Percentiles rank a stretch among this genome's conserved stretches.
Evolutionary conservation across 2,329 filamentous ascomycete species (phyloP).

Genomic region (Emergomyces orientalis): DNA sequence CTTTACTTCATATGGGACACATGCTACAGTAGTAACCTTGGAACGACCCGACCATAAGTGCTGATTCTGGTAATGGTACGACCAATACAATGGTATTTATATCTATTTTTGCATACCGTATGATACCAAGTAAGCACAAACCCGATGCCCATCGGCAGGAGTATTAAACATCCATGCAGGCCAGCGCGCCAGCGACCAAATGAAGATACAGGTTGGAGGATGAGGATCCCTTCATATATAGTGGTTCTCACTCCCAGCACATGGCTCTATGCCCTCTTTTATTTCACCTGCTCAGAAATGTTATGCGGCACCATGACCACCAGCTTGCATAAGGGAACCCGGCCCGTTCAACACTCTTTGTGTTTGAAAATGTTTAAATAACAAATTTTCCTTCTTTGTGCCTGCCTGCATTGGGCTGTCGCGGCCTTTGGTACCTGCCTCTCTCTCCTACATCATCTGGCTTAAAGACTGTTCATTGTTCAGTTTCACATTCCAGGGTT

Average conservation of each 20-base stretch:
- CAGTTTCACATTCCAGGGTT: neutral
- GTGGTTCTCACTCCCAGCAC: neutral
- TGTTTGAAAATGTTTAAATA: neutral
- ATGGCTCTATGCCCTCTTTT: neutral
- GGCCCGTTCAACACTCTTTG: neutral
- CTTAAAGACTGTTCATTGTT: neutral
- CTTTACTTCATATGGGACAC: too few species aligned
- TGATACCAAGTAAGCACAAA: too few species aligned
- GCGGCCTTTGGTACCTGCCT: neutral
- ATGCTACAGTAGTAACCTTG: too few species aligned
- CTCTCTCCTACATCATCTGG: neutral
- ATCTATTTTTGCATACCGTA: too few species aligned
- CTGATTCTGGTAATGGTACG: too few species aligned
- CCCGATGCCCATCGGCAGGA: too few species aligned
- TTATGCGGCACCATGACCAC: neutral
- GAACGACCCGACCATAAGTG: too few species aligned
- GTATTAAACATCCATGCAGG: too few species aligned
- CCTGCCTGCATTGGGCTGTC: neutral
- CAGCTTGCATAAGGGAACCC: neutral
- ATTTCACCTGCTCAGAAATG: neutral
- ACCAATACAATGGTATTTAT: too few species aligned
- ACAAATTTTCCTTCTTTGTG: neutral
- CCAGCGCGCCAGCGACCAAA: too few species aligned
- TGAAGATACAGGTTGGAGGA: too few species aligned
- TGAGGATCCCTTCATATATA: neutral